Evolutionary conservation across 2,329 filamentous ascomycete species (phyloP).

Genomic region (Elsinoe necatrix): DNA sequence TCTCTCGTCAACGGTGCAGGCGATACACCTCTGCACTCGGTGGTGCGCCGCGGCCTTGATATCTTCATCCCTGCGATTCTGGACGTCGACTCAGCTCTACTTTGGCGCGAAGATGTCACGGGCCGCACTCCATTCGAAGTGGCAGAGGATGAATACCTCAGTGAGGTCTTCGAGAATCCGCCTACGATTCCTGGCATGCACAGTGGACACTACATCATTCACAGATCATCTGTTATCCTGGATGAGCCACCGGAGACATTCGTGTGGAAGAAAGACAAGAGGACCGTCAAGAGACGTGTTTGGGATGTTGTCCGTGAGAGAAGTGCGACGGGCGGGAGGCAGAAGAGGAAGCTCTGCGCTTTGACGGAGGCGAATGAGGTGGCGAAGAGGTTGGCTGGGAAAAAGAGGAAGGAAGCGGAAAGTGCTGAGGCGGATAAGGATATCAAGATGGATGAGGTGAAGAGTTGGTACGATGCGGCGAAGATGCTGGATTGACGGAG

Average conservation of each 20-base stretch:
- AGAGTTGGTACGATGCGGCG: neutral
- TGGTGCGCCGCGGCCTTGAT: conserved; percentile 35
- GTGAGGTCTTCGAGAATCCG: conserved; percentile 25
- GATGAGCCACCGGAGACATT: neutral
- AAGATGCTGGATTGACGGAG: neutral
- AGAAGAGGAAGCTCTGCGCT: conserved; percentile 47
- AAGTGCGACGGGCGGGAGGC: conserved; percentile 16
- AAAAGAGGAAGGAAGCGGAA: neutral
- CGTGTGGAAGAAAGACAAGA: neutral
- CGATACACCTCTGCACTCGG: conserved; percentile 56
- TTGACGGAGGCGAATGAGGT: conserved; percentile 55
- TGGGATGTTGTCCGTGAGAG: conserved; percentile 28
- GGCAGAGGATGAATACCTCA: conserved; percentile 48
- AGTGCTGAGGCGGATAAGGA: neutral
- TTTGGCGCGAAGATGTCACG: conserved; percentile 66
- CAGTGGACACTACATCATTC: conserved; percentile 22
- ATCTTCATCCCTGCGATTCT: conserved; percentile 49
- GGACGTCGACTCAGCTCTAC: conserved; percentile 48
- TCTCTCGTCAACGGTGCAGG: conserved; percentile 55
- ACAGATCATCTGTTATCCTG: neutral
- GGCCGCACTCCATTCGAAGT: conserved; percentile 66
- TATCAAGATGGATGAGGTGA: neutral
- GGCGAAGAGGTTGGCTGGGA: conserved; percentile 30
- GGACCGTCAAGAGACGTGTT: conserved; percentile 12
- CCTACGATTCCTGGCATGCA: conserved; percentile 19